phyloP scores from a whole-genome alignment of 768 basidiomycete genomes.

The Lentinula guzmanii region DNA sequence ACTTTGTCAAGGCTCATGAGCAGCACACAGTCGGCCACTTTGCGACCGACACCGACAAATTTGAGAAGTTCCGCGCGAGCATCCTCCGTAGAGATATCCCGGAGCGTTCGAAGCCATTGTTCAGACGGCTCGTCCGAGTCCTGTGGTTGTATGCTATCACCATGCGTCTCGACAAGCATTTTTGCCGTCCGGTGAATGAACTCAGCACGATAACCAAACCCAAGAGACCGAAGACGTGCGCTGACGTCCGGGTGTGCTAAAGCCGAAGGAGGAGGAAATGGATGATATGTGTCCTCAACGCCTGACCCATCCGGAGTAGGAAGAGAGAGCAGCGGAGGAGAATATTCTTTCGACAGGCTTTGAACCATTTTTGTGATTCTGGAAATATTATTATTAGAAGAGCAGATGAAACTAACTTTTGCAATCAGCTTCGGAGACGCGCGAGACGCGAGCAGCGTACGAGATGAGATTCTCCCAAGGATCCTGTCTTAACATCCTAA shows the following conservation, averaged over 20 bases:
- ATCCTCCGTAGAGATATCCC: constrained; percentile 40
- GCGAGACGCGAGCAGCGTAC: constrained; percentile 41
- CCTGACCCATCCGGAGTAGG: constrained; percentile 23
- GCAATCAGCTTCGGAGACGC: not conserved
- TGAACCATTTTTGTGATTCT: constrained; percentile 95
- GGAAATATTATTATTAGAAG: constrained; percentile 92
- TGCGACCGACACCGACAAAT: constrained; percentile 89
- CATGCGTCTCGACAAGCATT: constrained; percentile 62
- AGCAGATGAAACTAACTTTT: constrained; percentile 82
- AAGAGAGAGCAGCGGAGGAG: constrained; percentile 55
- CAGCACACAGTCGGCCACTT: constrained; percentile 93
- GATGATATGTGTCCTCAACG: constrained; percentile 48
- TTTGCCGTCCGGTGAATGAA: constrained; percentile 82
- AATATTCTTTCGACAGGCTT: constrained; percentile 71
- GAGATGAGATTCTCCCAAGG: constrained; percentile 95
- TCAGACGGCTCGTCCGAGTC: constrained; percentile 44
- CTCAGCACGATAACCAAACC: constrained; percentile 93
- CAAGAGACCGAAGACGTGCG: constrained; percentile 65
- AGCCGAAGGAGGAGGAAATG: constrained; percentile 77
- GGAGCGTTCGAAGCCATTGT: constrained; percentile 51
- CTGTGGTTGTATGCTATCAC: constrained; percentile 11
- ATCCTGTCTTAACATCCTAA: constrained; percentile 85
- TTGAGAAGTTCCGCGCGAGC: constrained; percentile 74
- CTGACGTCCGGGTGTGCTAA: constrained; percentile 55
- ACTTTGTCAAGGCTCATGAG: constrained; percentile 94